Evolutionary conservation across 257 asterid genomes (phyloP), one percentile per base, ranked within the genome.

Genomic region (Primulina tabacum): DNA sequence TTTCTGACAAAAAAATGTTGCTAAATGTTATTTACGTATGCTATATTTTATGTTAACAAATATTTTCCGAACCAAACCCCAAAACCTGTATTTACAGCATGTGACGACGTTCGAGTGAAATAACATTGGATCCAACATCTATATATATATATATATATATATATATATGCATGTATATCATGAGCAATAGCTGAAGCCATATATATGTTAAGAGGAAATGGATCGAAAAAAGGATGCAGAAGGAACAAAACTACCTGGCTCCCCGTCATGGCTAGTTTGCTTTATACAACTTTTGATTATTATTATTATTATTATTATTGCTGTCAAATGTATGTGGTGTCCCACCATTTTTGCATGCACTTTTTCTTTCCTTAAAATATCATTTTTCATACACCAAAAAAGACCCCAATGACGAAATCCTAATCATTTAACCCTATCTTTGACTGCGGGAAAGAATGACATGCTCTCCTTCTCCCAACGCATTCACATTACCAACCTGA

Each of bases 301-400:
- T 53, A 59, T 72, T 70, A 60, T 58, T 70, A 60, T 58, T 67
- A 17, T 35, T 70, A 28, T 28, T 69, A 16, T 43, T 37, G 26
- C 62, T 69, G 69, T 66, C 2, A 43, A 43, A 43, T 43, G 6
- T 12, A 43, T 43, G n/a, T 43, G 53, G 53, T 12, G 53, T 43
- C 53, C 77, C 76, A 73, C 78, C 68, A 72, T 77, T 78, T 75
- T 75, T 40, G 28, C 7, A 5, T 59, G 72, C 38, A 72, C 83
- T 78, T 82, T 85, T 78, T 68, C 84, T 81, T 77, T 84, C 73
- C 82, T 81, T 82, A 82, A 82, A 85, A 79, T 85, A 82, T 76
- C 77, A 85, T 79, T 83, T 82, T 77, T 78, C 21, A 38, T 57
- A 28, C 60, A 65, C 28, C 30, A 71, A 60, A 75, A 78, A 81